Evolutionary conservation across 2,329 filamentous ascomycete species (phyloP).

Genomic region (Cladosporium halotolerans): DNA sequence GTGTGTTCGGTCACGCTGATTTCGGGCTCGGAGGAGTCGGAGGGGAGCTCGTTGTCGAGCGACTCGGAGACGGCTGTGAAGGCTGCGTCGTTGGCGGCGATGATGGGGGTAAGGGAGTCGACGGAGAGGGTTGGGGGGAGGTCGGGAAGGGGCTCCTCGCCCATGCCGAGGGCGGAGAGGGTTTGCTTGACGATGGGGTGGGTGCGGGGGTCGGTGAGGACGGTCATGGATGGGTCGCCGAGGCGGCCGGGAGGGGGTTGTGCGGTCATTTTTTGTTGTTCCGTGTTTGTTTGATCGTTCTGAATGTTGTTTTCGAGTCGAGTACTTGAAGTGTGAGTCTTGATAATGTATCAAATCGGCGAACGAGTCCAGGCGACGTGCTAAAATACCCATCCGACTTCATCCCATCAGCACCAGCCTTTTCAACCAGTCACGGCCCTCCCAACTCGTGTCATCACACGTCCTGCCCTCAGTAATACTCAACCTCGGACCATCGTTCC

Average conservation of each 20-base stretch:
- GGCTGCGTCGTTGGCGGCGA: constrained; percentile 9
- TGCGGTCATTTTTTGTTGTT: background rate
- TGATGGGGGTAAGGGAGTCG: background rate
- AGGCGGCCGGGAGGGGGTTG: constrained; percentile 19
- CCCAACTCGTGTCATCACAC: no score
- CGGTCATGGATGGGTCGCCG: constrained; percentile 19
- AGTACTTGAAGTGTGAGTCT: no score
- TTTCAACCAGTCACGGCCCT: no score
- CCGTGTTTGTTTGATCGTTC: background rate
- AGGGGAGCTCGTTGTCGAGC: constrained; percentile 57
- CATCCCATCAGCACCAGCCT: no score
- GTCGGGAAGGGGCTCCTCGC: background rate
- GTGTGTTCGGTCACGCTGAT: constrained; percentile 14
- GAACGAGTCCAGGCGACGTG: no score
- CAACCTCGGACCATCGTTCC: no score
- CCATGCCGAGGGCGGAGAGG: constrained; percentile 18
- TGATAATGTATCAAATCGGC: no score
- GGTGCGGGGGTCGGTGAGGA: constrained; percentile 21
- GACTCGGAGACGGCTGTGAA: constrained; percentile 67
- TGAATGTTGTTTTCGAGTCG: no score
- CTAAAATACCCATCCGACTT: no score
- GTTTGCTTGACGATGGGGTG: constrained; percentile 21
- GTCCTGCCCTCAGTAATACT: no score
- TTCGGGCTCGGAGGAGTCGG: constrained; percentile 16
- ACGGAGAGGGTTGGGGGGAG: constrained; percentile 14